Base-by-base conservation (phyloP, 169 alveolate species). In the Plasmodium vivax region DNA sequence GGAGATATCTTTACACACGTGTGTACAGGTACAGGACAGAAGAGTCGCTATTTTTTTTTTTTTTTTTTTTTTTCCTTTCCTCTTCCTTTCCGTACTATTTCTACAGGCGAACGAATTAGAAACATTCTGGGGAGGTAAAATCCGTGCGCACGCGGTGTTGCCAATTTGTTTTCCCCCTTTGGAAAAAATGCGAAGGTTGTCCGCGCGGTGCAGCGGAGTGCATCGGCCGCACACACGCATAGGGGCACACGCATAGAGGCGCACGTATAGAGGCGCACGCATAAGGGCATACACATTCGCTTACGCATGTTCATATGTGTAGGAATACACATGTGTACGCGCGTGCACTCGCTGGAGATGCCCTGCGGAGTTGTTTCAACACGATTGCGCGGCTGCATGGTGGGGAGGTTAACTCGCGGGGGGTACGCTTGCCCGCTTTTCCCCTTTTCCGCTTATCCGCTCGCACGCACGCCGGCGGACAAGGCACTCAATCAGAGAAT, bases 201-300 rank as follows among this genome's bases (percentile, higher is more conserved):
- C 75, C 4, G 34, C 14, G 34, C 79, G 77, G 83, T 84, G 92
- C 92, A 84, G 73, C n/a, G 12, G 75, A 84, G 92, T 84, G 92
- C 92, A 84, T 38, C 43, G 38, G 75, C 23, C 43, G 32, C 75
- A 72, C 58, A 84, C 83, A 72, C n/a, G 34, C 32, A 68, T n/a
- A 82, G 68, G 74, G n/a, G 27, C 58, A 71, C 83, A 72, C n/a
- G 34, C 32, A 68, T n/a, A 82, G n/a, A n/a, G n/a, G n/a, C n/a
- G n/a, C 83, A 72, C n/a, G 34, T 16, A 68, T n/a, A 82, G 68
- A 51, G n/a, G 27, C 58, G 72, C 83, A 72, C n/a, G 34, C 32
- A 68, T n/a, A 82, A 83, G 74, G n/a, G 87, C 36, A 68, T 30
- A 80, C n/a, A 54, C 23, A 72, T 36, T 47, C 43, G 9, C n/a